Evolutionary conservation across 129 eudicot genomes (phyloP).

Genomic region (Sambucus nigra): DNA sequence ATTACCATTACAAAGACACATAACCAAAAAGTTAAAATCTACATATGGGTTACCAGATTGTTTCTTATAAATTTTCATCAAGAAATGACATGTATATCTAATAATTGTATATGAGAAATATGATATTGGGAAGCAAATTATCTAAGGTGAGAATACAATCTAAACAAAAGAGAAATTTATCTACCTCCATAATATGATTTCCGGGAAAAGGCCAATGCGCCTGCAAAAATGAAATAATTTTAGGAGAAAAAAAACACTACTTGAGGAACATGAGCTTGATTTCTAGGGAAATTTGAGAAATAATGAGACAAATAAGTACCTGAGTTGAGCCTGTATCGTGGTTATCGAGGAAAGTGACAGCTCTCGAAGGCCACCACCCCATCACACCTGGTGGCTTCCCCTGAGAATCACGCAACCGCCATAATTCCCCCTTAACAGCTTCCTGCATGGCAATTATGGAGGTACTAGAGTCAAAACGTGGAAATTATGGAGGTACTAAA

Average conservation of each 20-base stretch:
- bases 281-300: no score
- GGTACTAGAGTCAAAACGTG: no score
- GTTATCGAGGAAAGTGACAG: slow-evolving; percentile 82
- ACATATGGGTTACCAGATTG: no score
- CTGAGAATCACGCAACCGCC: slow-evolving; percentile 87
- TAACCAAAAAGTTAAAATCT: no score
- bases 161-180: background rate
- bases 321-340: slow-evolving; percentile 97
- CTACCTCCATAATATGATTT: slow-evolving; percentile 82
- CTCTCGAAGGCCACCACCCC: slow-evolving; percentile 99
- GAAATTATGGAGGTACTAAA: no score
- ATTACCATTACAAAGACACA: no score
- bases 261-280: background rate
- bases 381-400: slow-evolving; percentile 96
- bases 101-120: no score
- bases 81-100: no score
- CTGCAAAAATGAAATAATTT: slow-evolving; percentile 28
- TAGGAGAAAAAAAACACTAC: background rate
- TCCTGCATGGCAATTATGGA: slow-evolving; percentile 47
- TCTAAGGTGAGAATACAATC: no score
- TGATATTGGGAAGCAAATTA: no score
- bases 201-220: slow-evolving; percentile 87
- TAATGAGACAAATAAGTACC: slow-evolving; percentile 24
- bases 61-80: no score
- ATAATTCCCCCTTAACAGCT: slow-evolving; percentile 81